These are phyloP conservation scores for Aspergillaceae sp. DNA, from an alignment of 2,329 filamentous ascomycete genomes.

Conservation along the genomic window DNA sequence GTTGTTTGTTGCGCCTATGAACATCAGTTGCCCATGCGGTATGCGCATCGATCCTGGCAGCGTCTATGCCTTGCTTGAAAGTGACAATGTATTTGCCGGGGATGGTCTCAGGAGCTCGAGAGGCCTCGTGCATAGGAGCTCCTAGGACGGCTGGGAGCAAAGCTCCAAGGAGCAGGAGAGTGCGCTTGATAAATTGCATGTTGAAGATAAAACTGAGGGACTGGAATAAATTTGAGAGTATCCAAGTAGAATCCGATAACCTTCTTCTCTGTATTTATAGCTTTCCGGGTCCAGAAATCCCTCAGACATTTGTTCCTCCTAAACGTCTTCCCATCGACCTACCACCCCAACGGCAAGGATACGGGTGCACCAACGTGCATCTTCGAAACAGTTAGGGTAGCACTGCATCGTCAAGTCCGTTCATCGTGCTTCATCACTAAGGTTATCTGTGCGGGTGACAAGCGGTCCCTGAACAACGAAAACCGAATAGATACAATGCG, in stretches of 20 bases:
- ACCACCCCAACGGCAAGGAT: slow-evolving; percentile 1
- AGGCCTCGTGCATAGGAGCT: slow-evolving; percentile 8
- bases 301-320: neutral
- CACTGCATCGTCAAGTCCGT: slow-evolving; percentile 15
- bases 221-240: neutral
- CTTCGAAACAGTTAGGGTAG: slow-evolving; percentile 14
- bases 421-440: slow-evolving; percentile 9
- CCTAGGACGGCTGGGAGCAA: slow-evolving; percentile 16
- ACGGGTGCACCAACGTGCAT: slow-evolving; percentile 4
- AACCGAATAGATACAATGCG: too few relatives aligned
- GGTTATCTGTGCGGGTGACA: neutral
- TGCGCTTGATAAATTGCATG: slow-evolving; percentile 15
- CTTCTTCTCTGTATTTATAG: neutral
- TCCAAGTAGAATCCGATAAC: neutral
- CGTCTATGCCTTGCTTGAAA: slow-evolving; percentile 13
- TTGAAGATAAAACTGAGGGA: neutral
- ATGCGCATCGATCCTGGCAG: slow-evolving; percentile 12
- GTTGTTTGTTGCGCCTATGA: slow-evolving; percentile 13
- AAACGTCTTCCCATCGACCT: neutral
- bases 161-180: slow-evolving; percentile 14
- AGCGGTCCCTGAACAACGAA: neutral
- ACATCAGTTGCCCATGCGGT: slow-evolving; percentile 13
- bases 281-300: neutral
- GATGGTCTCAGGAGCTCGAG: slow-evolving; percentile 7
- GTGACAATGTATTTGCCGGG: slow-evolving; percentile 19